phyloP scores from a whole-genome alignment of 768 basidiomycete species.

The Lentinula boryana region DNA sequence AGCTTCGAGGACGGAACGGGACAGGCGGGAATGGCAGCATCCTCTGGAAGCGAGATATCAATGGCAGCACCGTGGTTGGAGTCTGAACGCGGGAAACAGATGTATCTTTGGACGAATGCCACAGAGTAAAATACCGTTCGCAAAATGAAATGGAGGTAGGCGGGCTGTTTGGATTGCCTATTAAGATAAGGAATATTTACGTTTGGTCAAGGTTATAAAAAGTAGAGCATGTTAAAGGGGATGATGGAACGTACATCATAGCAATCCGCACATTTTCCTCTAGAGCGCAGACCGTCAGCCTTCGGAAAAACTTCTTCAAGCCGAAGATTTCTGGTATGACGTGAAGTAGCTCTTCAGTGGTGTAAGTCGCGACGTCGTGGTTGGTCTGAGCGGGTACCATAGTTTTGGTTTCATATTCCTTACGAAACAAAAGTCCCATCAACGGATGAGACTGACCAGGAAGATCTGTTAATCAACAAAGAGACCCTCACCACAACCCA shows the following conservation, averaged over 20 bases:
- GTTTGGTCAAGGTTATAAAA: no score
- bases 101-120: conserved; percentile 28
- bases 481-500: conserved; percentile 31
- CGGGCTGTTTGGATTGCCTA: conserved; percentile 33
- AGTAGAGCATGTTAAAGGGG: not conserved
- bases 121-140: conserved; percentile 15
- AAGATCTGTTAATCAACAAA: not conserved
- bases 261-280: conserved; percentile 39
- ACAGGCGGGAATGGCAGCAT: not conserved
- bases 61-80: conserved; percentile 7
- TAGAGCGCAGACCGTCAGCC: conserved; percentile 29
- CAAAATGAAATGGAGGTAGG: conserved; percentile 23
- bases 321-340: conserved; percentile 31
- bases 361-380: conserved; percentile 30
- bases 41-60: conserved; percentile 11
- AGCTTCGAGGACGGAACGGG: not conserved
- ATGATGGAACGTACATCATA: conserved; percentile 31
- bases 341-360: conserved; percentile 34
- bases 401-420: conserved; percentile 35
- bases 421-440: not conserved
- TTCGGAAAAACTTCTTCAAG: conserved; percentile 27
- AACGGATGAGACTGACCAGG: not conserved
- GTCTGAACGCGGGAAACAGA: conserved; percentile 31
- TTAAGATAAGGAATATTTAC: not conserved
- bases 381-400: conserved; percentile 40